phyloP scores from a whole-genome alignment of 768 basidiomycete genomes.

The Phaeolepiota aurea region DNA sequence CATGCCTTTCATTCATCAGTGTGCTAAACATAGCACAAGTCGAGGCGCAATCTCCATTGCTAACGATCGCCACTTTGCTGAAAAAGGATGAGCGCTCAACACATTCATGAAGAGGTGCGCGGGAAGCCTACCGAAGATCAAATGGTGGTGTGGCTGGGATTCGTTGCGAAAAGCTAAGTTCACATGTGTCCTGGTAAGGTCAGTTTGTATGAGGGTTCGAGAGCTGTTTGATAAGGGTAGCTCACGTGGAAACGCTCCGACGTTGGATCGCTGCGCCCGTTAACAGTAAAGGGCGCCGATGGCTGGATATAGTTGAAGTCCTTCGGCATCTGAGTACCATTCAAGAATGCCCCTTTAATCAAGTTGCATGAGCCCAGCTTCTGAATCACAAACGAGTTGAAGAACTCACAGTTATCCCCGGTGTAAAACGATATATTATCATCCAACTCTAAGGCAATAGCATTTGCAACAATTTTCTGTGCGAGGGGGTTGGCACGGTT shows the following conservation, averaged over 20 bases:
- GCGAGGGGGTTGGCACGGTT: conserved; percentile 48
- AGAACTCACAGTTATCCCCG: conserved; percentile 41
- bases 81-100: not conserved
- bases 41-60: conserved; percentile 44
- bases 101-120: not conserved
- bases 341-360: conserved; percentile 35
- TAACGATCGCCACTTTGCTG: conserved; percentile 12
- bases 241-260: conserved; percentile 40
- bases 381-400: too few relatives aligned
- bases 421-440: conserved; percentile 32
- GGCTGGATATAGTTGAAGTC: conserved; percentile 38
- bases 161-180: conserved; percentile 24
- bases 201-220: not conserved
- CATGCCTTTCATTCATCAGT: conserved; percentile 48
- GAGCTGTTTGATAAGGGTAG: not conserved
- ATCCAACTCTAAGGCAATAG: conserved; percentile 36
- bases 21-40: conserved; percentile 61
- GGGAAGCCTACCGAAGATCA: conserved; percentile 24
- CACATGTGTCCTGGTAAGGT: conserved; percentile 30
- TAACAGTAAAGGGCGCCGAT: conserved; percentile 29
- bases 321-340: conserved; percentile 29
- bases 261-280: conserved; percentile 33
- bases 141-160: conserved; percentile 41
- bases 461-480: conserved; percentile 45
- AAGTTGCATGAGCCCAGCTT: not conserved